Evolutionary conservation across 78 protist species (phyloP).

Genomic region (Creolimax fragrantissima): DNA sequence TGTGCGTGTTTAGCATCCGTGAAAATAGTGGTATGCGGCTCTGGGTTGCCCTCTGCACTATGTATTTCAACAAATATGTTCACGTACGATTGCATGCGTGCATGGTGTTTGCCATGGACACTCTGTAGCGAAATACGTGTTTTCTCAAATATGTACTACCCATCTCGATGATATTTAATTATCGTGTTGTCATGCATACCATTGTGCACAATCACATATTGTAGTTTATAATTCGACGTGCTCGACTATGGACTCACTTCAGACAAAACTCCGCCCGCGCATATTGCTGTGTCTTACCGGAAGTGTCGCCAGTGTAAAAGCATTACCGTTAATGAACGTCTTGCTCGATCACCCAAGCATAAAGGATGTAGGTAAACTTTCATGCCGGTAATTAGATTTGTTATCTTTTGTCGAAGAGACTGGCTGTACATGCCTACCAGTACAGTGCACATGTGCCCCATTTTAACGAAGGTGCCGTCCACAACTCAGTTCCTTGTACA

Average conservation of each 20-base stretch:
- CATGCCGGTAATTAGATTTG: not conserved
- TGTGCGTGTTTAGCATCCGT: no score
- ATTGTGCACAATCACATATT: no score
- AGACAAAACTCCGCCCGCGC: not conserved
- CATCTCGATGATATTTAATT: not conserved
- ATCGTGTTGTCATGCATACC: not conserved
- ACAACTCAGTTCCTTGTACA: no score
- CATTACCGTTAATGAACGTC: constrained; percentile 4
- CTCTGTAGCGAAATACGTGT: not conserved
- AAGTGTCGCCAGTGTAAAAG: constrained; percentile 62
- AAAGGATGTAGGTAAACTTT: not conserved
- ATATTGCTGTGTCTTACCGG: constrained; percentile 47
- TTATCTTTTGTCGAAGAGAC: not conserved
- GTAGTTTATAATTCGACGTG: no score
- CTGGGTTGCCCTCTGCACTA: no score
- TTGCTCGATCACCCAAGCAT: not conserved
- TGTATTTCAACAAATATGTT: no score
- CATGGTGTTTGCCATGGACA: not conserved
- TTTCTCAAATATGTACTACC: not conserved
- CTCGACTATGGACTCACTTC: no score
- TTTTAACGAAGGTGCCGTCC: no score
- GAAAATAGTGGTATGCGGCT: no score
- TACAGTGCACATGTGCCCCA: no score
- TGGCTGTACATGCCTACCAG: not conserved
- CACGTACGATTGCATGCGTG: no score